Conservation (phyloP, 73 alveolate genomes). For the Paramecium pentaurelia region DNA sequence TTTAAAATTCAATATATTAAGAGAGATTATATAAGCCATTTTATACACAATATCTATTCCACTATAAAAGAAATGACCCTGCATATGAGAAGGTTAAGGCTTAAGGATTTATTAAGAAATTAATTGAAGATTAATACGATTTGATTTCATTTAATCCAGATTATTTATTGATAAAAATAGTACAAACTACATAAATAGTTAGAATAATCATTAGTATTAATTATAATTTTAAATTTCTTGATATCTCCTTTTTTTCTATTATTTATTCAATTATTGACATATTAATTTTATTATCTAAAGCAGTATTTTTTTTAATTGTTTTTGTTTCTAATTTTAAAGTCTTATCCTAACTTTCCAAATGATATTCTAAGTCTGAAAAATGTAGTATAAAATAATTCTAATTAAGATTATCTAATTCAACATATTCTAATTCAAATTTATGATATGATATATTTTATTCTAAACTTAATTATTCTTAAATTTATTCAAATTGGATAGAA, state of each 20-base stretch:
- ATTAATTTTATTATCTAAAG: not conserved
- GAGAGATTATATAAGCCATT: not conserved
- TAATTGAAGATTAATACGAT: not conserved
- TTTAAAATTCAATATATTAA: not conserved
- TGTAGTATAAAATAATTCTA: not conserved
- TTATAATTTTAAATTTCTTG: not conserved
- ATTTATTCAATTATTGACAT: not conserved
- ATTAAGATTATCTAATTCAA: not conserved
- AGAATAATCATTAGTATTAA: not conserved
- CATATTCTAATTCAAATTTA: not conserved
- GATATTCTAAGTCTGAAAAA: not conserved
- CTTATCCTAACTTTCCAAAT: not conserved
- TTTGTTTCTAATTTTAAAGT: not conserved
- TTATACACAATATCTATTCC: not conserved
- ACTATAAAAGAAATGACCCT: not conserved
- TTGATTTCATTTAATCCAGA: not conserved
- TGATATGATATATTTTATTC: not conserved
- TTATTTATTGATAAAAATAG: not conserved
- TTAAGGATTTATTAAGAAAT: not conserved
- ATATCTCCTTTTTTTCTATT: not conserved
- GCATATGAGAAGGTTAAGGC: not conserved
- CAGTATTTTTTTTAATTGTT: not conserved
- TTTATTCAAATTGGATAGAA: not conserved
- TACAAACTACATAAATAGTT: not conserved
- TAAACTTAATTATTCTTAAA: not conserved